Conservation (phyloP, 805 yeast genomes). For the Hanseniaspora guilliermondii region DNA sequence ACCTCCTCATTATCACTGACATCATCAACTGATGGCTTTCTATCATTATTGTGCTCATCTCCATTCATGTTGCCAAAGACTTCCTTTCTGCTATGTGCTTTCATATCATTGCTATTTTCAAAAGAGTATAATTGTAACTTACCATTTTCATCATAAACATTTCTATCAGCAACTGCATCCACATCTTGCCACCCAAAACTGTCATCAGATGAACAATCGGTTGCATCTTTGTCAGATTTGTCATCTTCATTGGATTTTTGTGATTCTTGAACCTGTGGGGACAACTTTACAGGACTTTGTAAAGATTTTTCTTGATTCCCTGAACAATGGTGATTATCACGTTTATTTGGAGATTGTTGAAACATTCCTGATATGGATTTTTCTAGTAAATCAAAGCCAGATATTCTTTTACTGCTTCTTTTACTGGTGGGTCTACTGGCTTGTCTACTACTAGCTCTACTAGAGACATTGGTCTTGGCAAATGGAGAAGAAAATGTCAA, state of each 20-base stretch:
- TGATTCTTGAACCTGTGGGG: too few species aligned
- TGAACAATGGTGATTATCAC: background rate
- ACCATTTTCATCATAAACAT: constrained; percentile 72
- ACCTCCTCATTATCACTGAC: constrained; percentile 16
- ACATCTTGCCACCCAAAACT: constrained; percentile 72
- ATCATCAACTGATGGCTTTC: constrained; percentile 25
- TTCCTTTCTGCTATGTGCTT: background rate
- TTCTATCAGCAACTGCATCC: constrained; percentile 66
- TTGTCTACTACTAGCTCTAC: constrained; percentile 6
- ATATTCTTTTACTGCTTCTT: constrained; percentile 11
- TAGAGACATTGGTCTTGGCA: background rate
- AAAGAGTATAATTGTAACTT: constrained; percentile 35
- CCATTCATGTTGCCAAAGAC: background rate
- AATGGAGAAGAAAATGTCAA: constrained; percentile 7
- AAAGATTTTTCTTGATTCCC: background rate
- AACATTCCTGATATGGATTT: constrained; percentile 2
- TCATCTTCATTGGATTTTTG: background rate
- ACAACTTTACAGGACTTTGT: background rate
- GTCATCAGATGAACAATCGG: constrained; percentile 25
- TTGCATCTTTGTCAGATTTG: constrained; percentile 15
- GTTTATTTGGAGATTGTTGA: background rate
- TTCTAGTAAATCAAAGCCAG: constrained; percentile 8
- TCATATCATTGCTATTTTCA: constrained; percentile 1
- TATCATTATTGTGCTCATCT: constrained; percentile 1
- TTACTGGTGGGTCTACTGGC: constrained; percentile 7